Base-by-base conservation (phyloP, 257 asterid species). In the Linderniella brevidens region DNA sequence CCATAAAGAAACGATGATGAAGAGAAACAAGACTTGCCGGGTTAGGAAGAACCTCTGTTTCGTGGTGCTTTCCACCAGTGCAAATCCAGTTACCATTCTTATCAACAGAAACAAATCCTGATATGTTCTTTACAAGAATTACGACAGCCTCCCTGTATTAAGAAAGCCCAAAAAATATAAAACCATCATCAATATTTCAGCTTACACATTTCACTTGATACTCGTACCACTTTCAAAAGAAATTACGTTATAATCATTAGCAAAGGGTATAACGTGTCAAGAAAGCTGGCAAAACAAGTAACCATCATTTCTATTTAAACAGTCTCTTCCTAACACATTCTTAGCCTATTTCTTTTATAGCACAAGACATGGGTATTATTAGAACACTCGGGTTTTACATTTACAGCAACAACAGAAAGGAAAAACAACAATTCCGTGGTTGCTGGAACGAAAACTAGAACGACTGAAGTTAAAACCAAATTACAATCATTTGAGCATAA, bases 1-100 rank as follows among this genome's bases (percentile, higher is more conserved):
- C 14, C 6, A 58, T 15, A 53, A 10, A 32, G 58, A 13, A 38
- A 14, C 25, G 32, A 57, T 29, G 35, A 42, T 32, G 11, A 41
- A 13, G 50, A 53, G 36, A 57, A 54, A 42, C 37, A 15, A 37
- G 56, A 64, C 73, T 50, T 42, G 83, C 95, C 20, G 97, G 95
- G 58, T 84, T 72, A 0, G 82, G 69, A 55, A 80, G 56, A 37
- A 56, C 42, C 36, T 67, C 66, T 6, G 79, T 62, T 58, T 61
- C 66, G 56, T 69, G 76, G 56, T 57, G 72, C 48, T 57, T 73
- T 13, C 69, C 69, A 44, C 63, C 71, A n/a, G 76, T 72, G 75
- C 72, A 74, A 19, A 76, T 57, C 95, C 94, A 84, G 42, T 67
- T 62, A 17, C 93, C 90, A 61, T 88, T 92, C 64, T 55, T 68